Evolutionary conservation across 2,329 filamentous ascomycete genomes (phyloP).

Genomic region (Chaetomiaceae sp.): DNA sequence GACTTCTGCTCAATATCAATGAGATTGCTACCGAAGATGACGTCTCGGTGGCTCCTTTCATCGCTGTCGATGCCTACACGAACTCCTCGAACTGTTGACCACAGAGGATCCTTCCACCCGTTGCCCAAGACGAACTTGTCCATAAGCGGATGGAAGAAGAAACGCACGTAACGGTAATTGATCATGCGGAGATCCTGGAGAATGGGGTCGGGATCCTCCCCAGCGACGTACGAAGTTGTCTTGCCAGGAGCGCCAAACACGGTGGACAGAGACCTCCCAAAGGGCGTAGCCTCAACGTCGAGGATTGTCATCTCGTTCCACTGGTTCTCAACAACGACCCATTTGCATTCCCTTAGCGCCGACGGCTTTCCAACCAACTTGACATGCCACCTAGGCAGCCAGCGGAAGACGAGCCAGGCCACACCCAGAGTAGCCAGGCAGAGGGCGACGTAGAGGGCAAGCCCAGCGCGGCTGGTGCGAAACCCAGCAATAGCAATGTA

Average conservation of each 20-base stretch:
- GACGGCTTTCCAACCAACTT: slow-evolving; percentile 63
- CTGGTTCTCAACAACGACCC: slow-evolving; percentile 96
- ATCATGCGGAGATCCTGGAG: slow-evolving; percentile 68
- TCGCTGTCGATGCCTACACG: slow-evolving; percentile 80
- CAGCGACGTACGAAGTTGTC: slow-evolving; percentile 44
- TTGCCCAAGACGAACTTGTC: slow-evolving; percentile 83
- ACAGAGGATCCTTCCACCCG: slow-evolving; percentile 90
- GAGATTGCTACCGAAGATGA: slow-evolving; percentile 81
- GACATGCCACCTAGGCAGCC: slow-evolving; percentile 85
- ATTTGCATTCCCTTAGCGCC: slow-evolving; percentile 68
- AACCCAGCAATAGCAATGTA: slow-evolving; percentile 93
- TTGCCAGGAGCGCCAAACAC: slow-evolving; percentile 65
- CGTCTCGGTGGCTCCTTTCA: slow-evolving; percentile 74
- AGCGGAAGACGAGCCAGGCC: slow-evolving; percentile 78
- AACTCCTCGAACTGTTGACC: slow-evolving; percentile 71
- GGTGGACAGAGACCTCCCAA: slow-evolving; percentile 51
- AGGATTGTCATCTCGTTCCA: slow-evolving; percentile 90
- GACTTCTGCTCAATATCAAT: slow-evolving; percentile 94
- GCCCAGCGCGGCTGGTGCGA: slow-evolving; percentile 66
- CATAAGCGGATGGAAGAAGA: slow-evolving; percentile 81
- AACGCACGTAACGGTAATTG: slow-evolving; percentile 90
- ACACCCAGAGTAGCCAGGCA: slow-evolving; percentile 70
- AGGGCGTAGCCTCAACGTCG: slow-evolving; percentile 50
- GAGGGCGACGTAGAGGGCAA: slow-evolving; percentile 59
- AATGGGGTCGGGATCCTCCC: slow-evolving; percentile 71